Evolutionary conservation across 768 basidiomycete genomes (phyloP).

Genomic region (Rossbeevera mucosa): DNA sequence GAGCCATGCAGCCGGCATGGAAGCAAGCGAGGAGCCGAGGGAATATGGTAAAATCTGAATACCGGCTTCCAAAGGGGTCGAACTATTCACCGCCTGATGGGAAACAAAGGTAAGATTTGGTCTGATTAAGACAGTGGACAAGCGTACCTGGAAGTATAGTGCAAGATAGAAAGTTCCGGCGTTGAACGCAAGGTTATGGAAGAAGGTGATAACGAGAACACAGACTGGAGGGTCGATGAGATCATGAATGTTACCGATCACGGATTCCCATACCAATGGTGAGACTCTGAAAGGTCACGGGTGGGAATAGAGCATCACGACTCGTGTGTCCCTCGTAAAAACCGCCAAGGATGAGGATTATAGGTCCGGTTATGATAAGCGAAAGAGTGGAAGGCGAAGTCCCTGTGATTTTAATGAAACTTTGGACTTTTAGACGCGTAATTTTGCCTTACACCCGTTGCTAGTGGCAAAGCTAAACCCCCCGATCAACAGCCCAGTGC

Average conservation of each 20-base stretch:
- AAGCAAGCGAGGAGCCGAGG: slow-evolving; percentile 77
- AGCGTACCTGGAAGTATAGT: slow-evolving; percentile 69
- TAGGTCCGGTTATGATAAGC: slow-evolving; percentile 52
- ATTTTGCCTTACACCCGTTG: slow-evolving; percentile 54
- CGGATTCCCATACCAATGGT: slow-evolving; percentile 49
- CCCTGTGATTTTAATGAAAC: slow-evolving; percentile 45
- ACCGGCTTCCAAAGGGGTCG: slow-evolving; percentile 68
- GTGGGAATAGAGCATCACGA: slow-evolving; percentile 70
- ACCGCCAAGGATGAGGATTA: slow-evolving; percentile 53
- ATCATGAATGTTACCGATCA: slow-evolving; percentile 8
- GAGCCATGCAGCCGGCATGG: slow-evolving; percentile 83
- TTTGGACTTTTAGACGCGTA: slow-evolving; percentile 1
- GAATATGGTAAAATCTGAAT: slow-evolving; percentile 78
- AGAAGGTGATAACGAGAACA: slow-evolving; percentile 64
- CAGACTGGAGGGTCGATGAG: slow-evolving; percentile 41
- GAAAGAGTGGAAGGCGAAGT: slow-evolving; percentile 53
- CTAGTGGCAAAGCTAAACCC: slow-evolving; percentile 75
- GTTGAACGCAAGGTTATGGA: slow-evolving; percentile 81
- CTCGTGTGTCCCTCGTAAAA: slow-evolving; percentile 64
- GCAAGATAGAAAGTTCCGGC: slow-evolving; percentile 86
- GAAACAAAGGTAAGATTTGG: slow-evolving; percentile 1
- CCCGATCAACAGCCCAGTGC: slow-evolving; percentile 68
- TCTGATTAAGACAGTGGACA: slow-evolving; percentile 1
- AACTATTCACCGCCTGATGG: slow-evolving; percentile 61
- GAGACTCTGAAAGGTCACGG: slow-evolving; percentile 52